These are phyloP conservation scores for Gracilaria domingensis DNA, from an alignment of 23 red algal species.

Conservation along the genomic window DNA sequence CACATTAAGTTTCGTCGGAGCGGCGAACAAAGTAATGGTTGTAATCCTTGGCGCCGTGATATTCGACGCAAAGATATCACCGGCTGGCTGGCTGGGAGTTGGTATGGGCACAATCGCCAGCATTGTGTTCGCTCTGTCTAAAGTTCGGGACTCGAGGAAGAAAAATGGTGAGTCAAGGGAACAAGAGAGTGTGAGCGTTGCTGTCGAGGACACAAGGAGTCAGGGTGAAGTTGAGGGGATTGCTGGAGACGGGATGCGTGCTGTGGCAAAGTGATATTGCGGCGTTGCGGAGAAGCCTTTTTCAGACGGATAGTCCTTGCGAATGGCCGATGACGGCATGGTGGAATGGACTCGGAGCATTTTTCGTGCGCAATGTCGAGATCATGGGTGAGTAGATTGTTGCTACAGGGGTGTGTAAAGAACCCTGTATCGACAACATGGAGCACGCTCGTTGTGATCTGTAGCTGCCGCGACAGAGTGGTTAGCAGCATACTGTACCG, in stretches of 20 bases:
- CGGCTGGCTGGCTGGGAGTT: slow-evolving; percentile 82
- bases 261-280: background rate
- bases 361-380: background rate
- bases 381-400: background rate
- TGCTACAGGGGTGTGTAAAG: background rate
- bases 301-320: background rate
- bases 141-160: slow-evolving; percentile 31
- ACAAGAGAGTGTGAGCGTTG: background rate
- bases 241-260: background rate
- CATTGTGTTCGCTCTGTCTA: slow-evolving; percentile 75
- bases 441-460: background rate
- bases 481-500: too few relatives aligned
- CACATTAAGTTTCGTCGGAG: slow-evolving; percentile 85
- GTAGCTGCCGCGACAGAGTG: background rate
- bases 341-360: background rate
- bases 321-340: background rate
- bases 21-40: slow-evolving; percentile 88
- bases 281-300: background rate
- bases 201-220: background rate
- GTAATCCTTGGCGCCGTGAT: slow-evolving; percentile 85
- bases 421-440: background rate
- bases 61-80: slow-evolving; percentile 77
- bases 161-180: background rate
- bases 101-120: slow-evolving; percentile 72
- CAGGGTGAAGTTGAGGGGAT: background rate